These are phyloP conservation scores for Niveomyces coronatus DNA, from an alignment of 2,329 filamentous ascomycete species.

Conservation along the genomic window DNA sequence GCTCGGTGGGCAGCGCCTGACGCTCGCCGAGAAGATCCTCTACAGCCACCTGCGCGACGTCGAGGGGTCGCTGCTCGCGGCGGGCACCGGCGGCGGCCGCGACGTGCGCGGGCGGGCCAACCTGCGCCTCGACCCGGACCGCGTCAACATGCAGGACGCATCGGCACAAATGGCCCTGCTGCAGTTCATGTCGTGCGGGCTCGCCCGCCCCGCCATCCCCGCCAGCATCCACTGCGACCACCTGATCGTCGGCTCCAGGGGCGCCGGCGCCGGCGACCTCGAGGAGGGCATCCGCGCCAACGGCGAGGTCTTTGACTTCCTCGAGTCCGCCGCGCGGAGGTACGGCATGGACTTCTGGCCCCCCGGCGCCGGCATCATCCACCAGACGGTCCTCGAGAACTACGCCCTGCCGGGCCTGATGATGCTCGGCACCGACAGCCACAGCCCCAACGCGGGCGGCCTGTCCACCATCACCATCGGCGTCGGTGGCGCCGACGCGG, in stretches of 20 bases:
- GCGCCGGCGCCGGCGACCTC: slow-evolving; percentile 78
- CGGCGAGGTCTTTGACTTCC: slow-evolving; percentile 94
- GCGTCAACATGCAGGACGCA: slow-evolving; percentile 98
- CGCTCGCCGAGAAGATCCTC: slow-evolving; percentile 94
- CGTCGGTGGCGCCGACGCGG: slow-evolving; percentile 92
- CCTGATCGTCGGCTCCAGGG: slow-evolving; percentile 91
- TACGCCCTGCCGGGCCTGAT: slow-evolving; percentile 94
- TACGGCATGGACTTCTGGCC: slow-evolving; percentile 97
- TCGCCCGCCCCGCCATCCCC: slow-evolving; percentile 82
- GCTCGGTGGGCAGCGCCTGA: slow-evolving; percentile 58
- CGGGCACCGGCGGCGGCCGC: slow-evolving; percentile 71
- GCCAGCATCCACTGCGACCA: slow-evolving; percentile 99
- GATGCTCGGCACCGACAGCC: slow-evolving; percentile 97
- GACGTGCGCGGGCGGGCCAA: slow-evolving; percentile 81
- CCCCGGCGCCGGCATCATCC: slow-evolving; percentile 87
- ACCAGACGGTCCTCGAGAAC: slow-evolving; percentile 96
- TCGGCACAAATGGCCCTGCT: slow-evolving; percentile 96
- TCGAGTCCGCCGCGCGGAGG: slow-evolving; percentile 83
- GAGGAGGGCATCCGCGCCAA: slow-evolving; percentile 80
- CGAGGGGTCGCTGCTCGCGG: slow-evolving; percentile 78
- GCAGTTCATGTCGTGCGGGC: slow-evolving; percentile 96
- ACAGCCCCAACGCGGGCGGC: slow-evolving; percentile 95
- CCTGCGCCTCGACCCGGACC: slow-evolving; percentile 92
- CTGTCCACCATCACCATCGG: slow-evolving; percentile 90
- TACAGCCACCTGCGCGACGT: slow-evolving; percentile 89